Conservation (phyloP, 2,329 filamentous ascomycete species). For the Pseudogymnoascus sp. region DNA sequence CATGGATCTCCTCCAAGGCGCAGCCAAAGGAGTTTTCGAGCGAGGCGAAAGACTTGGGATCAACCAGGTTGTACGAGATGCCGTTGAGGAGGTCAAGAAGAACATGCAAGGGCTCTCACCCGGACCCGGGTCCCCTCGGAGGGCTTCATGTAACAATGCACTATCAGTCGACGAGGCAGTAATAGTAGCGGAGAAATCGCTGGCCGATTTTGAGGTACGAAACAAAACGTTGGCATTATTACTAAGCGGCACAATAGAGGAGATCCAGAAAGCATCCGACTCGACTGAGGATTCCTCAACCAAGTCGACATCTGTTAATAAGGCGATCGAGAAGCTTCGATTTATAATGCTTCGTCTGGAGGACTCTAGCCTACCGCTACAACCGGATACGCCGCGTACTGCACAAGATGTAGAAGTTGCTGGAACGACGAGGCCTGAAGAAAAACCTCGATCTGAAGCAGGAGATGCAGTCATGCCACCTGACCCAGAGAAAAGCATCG, state of each 20-base stretch:
- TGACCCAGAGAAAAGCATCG: neutral
- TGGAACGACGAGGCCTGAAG: neutral
- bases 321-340: constrained; percentile 55
- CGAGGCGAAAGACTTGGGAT: constrained; percentile 69
- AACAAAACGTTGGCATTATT: constrained; percentile 61
- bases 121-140: constrained; percentile 22
- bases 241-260: constrained; percentile 58
- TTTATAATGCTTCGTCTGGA: constrained; percentile 56
- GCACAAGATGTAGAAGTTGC: neutral
- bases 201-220: constrained; percentile 52
- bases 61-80: constrained; percentile 73
- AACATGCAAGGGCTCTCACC: constrained; percentile 58
- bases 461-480: neutral
- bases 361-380: constrained; percentile 47
- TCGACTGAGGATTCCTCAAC: constrained; percentile 38
- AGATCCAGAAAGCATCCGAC: constrained; percentile 53
- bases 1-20: constrained; percentile 64
- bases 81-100: constrained; percentile 69
- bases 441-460: neutral
- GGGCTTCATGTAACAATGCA: constrained; percentile 20
- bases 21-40: constrained; percentile 66
- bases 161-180: constrained; percentile 28
- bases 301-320: constrained; percentile 43
- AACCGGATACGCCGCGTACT: constrained; percentile 22
- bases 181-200: constrained; percentile 29